Evolutionary conservation across 2,329 filamentous ascomycete genomes (phyloP).

Genomic region (Aurifilum marmelostoma): DNA sequence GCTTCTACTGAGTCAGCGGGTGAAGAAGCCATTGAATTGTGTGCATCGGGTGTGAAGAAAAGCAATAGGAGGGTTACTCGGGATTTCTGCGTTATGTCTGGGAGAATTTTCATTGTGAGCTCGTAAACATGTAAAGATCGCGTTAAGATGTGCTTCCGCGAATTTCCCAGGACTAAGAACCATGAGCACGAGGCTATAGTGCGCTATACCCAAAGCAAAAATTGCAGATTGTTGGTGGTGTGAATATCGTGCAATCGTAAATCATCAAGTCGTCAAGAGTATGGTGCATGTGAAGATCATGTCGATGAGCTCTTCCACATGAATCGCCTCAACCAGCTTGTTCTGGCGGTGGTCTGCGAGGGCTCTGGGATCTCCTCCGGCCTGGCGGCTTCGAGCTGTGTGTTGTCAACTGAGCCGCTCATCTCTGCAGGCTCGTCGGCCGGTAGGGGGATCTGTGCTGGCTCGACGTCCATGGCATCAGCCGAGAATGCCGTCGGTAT

Average conservation of each 20-base stretch:
- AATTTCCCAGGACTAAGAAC: background rate
- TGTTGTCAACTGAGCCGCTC: conserved; percentile 11
- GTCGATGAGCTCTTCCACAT: conserved; percentile 47
- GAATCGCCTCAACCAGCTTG: conserved; percentile 22
- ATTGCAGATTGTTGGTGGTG: background rate
- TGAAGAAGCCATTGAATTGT: background rate
- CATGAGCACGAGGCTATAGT: background rate
- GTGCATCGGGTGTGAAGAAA: background rate
- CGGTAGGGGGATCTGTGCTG: conserved; percentile 7
- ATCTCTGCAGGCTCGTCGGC: background rate
- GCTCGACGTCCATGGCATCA: conserved; percentile 27
- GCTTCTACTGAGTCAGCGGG: conserved; percentile 66
- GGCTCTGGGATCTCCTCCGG: conserved; percentile 4
- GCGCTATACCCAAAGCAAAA: background rate
- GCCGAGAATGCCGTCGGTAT: background rate
- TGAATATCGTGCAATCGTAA: conserved; percentile 41
- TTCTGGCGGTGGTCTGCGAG: conserved; percentile 9
- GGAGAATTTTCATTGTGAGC: background rate
- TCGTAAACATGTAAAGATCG: background rate
- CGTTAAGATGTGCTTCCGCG: background rate
- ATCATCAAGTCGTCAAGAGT: conserved; percentile 39
- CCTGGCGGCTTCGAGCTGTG: conserved; percentile 3
- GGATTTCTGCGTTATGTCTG: background rate
- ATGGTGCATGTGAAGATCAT: conserved; percentile 43
- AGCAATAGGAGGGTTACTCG: background rate